phyloP scores from a whole-genome alignment of 2,329 filamentous ascomycete genomes.

The Phialocephala sp. region DNA sequence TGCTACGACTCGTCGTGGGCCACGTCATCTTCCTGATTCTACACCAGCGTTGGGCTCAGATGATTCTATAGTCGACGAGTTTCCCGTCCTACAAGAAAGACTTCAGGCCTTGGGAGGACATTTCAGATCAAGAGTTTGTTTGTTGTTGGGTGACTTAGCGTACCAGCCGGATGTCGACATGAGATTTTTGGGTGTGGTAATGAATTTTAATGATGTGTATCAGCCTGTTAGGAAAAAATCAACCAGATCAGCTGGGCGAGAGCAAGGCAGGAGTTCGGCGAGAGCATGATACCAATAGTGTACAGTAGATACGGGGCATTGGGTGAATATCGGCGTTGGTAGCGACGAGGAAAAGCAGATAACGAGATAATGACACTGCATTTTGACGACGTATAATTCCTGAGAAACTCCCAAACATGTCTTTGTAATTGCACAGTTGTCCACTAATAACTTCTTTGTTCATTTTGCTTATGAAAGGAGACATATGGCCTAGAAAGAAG shows the following conservation, averaged over 20 bases:
- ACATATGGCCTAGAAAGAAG: background rate
- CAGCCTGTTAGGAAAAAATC: conserved; percentile 69
- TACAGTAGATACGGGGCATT: conserved; percentile 2
- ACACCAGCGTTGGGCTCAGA: conserved; percentile 38
- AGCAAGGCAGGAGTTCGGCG: conserved; percentile 49
- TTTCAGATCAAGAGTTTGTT: conserved; percentile 78
- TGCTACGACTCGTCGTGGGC: conserved; percentile 39
- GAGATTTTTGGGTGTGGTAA: conserved; percentile 92
- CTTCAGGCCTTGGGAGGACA: conserved; percentile 74
- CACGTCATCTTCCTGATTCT: conserved; percentile 37
- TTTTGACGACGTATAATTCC: background rate
- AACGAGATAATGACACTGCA: conserved; percentile 2
- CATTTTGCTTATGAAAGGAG: background rate
- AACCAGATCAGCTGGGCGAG: conserved; percentile 25
- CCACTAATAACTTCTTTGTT: background rate
- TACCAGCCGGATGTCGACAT: conserved; percentile 96
- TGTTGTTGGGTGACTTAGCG: conserved; percentile 85
- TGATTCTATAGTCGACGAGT: conserved; percentile 58
- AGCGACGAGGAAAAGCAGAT: conserved; percentile 9
- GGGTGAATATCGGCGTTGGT: conserved; percentile 19
- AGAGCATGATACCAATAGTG: conserved; percentile 53
- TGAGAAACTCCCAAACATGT: background rate
- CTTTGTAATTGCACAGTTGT: background rate
- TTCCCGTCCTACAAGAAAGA: conserved; percentile 77
- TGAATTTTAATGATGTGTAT: conserved; percentile 99